Percentiles rank a stretch among this genome's conserved stretches.
Conservation (phyloP, 108 stramenopile species). For the Cyclotella sp. region DNA sequence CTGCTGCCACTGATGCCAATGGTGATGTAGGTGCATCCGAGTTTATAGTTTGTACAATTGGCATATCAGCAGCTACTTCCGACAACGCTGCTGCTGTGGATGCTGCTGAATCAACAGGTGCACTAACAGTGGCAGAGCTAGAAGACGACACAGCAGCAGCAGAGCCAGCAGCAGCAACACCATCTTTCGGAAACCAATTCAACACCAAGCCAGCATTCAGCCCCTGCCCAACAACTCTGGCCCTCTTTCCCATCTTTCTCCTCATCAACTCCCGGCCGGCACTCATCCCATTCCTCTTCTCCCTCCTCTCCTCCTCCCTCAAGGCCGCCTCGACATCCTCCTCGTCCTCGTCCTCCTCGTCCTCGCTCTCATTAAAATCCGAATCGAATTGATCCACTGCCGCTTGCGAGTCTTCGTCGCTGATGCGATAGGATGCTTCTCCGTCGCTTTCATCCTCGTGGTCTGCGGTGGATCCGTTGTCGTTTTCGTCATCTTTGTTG, state of each 20-base stretch:
- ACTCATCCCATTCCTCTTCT: conserved; percentile 35
- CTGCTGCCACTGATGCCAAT: neutral
- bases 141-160: neutral
- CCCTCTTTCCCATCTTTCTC: conserved; percentile 46
- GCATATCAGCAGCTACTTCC: neutral
- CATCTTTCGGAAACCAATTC: conserved; percentile 61
- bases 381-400: conserved; percentile 85
- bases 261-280: conserved; percentile 57
- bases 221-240: conserved; percentile 62
- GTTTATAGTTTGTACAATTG: neutral
- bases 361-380: conserved; percentile 86
- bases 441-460: conserved; percentile 33
- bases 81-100: neutral
- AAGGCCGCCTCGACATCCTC: conserved; percentile 58
- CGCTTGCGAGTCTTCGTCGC: conserved; percentile 74
- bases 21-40: neutral
- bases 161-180: neutral
- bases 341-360: conserved; percentile 59
- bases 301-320: conserved; percentile 54
- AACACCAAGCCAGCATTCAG: conserved; percentile 83
- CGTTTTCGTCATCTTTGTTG: neutral
- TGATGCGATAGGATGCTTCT: conserved; percentile 73
- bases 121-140: neutral
- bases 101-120: neutral
- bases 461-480: neutral